Base-by-base conservation (phyloP, 2,329 filamentous ascomycete species). In the Alternaria sp. region DNA sequence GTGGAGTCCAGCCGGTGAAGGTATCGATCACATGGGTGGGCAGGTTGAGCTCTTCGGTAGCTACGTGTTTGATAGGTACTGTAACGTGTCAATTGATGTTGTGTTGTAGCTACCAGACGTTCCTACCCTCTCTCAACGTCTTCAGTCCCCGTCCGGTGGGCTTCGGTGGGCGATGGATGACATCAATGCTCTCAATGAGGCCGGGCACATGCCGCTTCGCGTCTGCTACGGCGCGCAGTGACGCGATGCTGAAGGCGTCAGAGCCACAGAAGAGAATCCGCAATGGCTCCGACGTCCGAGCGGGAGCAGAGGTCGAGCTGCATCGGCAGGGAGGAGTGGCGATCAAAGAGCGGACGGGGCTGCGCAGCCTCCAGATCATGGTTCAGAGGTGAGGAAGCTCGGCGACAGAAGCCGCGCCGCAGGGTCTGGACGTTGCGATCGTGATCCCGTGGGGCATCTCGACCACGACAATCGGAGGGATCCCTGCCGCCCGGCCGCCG, bases 201-300 rank as follows among this genome's bases (percentile, higher is more conserved):
- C 58, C 32, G 6, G 73, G 70, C 5, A 71, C 62, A 6, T 67
- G 49, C 9, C 73, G 64, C 56, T 89, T 85, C 74, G 93, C 90
- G 6, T 81, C 74, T 70, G 90, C 79, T 32, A 99, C 82, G 6
- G 91, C 91, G 62, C 83, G 82, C 54, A 99, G 83, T 2, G 93
- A 93, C 56, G 86, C 87, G 73, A 91, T 91, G 82, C 95, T 97
- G 80, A 98, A 97, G 3, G 89, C 86, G 79, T 99, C 96, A 4
- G 95, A 96, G 66, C 96, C 96, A 81, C 94, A 98, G 81, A 97
- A 99, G 5, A 99, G 86, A 57, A 99, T 93, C 32, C 90, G 87
- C 30, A 99, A 84, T 4, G 93, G 91, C 15, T 85, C 75, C 12
- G 62, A 21, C 15, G 17, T 25, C 15, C 30, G 47, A 13, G 57